These are phyloP conservation scores for Rhododendron ferrugineum DNA, from an alignment of 148 eudicot genomes.

Conservation along the genomic window DNA sequence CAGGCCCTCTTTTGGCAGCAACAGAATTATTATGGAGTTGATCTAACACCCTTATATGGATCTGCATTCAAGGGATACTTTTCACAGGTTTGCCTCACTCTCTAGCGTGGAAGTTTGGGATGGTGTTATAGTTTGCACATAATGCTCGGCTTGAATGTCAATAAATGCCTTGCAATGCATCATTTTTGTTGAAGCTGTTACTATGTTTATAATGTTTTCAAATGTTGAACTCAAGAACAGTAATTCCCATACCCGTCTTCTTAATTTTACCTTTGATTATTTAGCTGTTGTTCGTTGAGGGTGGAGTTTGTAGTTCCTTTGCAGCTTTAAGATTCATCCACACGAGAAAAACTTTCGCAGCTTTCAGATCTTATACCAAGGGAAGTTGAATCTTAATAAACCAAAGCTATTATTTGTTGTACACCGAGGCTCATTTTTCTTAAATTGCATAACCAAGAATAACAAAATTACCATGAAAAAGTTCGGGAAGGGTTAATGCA, in stretches of 20 bases:
- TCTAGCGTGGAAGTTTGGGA: not conserved
- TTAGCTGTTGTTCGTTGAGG: not conserved
- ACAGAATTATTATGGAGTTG: constrained; percentile 94
- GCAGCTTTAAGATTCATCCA: not conserved
- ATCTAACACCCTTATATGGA: constrained; percentile 78
- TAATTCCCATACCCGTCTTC: not conserved
- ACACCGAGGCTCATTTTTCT: not conserved
- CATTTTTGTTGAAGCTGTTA: not conserved
- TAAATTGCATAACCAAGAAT: too few relatives aligned
- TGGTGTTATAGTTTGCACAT: not conserved
- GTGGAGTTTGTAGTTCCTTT: not conserved
- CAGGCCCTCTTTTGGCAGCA: constrained; percentile 99
- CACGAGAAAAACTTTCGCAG: not conserved
- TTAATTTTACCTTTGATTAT: not conserved
- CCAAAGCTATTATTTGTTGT: not conserved
- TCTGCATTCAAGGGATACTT: constrained; percentile 91
- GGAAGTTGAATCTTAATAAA: not conserved
- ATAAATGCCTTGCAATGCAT: not conserved
- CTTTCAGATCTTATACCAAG: not conserved
- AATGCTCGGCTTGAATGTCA: not conserved
- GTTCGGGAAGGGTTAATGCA: not conserved
- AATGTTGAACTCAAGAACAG: not conserved
- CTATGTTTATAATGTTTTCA: not conserved
- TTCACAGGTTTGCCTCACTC: constrained; percentile 55
- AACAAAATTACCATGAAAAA: not conserved